Evolutionary conservation across 2,329 filamentous ascomycete species (phyloP), one percentile per base, ranked within the genome.

Genomic region (Xylariaceae sp.): DNA sequence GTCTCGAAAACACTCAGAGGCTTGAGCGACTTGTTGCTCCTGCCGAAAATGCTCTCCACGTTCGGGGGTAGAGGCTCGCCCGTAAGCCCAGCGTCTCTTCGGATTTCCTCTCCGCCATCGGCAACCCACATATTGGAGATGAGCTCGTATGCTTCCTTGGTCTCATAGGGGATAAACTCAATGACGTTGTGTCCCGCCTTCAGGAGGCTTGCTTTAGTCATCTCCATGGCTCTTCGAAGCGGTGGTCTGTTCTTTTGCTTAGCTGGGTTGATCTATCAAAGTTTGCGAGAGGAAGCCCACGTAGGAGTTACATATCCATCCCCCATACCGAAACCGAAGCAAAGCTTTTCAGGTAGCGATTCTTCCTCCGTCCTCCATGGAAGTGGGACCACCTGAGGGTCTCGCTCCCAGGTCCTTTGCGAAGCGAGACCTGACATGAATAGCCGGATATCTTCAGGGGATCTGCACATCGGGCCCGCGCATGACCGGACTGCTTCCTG

Each of bases 401-500:
- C 45, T n/a, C 38, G 17, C 15, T 41, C 32, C 34, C 42, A 44
- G 11, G 37, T 32, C 37, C 29, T 36, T 28, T 37, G 42, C n/a
- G 42, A 31, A 4, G 32, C 24, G 1, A 44, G 32, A 13, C 31
- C 22, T 3, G 42, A 36, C 42, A 44, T 44, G 29, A 44, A 44
- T n/a, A 44, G 34, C 19, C 42, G 15, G 26, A 44, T 44, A n/a
- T 44, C 42, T 8, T 44, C 42, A 13, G 42, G 42, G 3, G 42
- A 40, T 12, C 42, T 24, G 13, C 31, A 40, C 42, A 44, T 18
- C 7, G 42, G 42, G 2, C 42, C 42, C 17, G 42, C 42, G 19
- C 42, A 44, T 12, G 42, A 44, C 4, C 42, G 26, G 13, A 44
- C 42, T 3, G 42, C 37, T 16, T 44, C 42, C 35, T 87, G 81